Evolutionary conservation across 2,329 filamentous ascomycete species (phyloP).

Genomic region (Arthroderma sp.): DNA sequence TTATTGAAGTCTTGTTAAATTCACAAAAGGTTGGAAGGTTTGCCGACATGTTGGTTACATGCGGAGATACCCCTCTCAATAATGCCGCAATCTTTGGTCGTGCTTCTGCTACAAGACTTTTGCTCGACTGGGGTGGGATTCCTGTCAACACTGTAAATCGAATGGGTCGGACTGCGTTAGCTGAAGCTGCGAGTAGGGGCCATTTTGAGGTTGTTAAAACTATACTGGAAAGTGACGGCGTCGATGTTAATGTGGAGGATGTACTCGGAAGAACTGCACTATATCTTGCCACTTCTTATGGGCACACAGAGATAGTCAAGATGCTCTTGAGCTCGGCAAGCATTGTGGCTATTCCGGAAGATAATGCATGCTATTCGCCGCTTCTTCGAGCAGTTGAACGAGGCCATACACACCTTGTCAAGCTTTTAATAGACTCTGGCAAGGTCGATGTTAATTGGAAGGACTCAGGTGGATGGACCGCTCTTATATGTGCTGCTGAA

Average conservation of each 20-base stretch:
- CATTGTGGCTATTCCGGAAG: not conserved
- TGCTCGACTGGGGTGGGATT: no score
- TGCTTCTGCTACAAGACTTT: no score
- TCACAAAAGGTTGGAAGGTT: no score
- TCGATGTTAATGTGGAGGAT: not conserved
- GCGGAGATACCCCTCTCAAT: no score
- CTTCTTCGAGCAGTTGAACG: not conserved
- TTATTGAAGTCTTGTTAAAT: no score
- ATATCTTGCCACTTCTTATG: not conserved
- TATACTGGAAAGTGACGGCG: constrained; percentile 7
- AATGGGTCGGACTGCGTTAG: constrained; percentile 14
- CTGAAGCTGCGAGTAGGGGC: constrained; percentile 26
- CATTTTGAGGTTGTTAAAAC: constrained; percentile 22
- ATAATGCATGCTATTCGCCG: not conserved
- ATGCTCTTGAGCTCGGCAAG: not conserved
- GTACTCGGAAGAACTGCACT: not conserved
- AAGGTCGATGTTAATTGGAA: not conserved
- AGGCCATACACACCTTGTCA: not conserved
- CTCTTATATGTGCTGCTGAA: not conserved
- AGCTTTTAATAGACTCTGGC: not conserved
- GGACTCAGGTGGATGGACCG: not conserved
- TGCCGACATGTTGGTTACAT: no score
- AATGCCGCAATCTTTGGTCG: no score
- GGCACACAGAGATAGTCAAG: not conserved
- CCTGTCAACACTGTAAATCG: not conserved